phyloP scores from a whole-genome alignment of 1,139 yeast genomes.

The Candida mesenterica region DNA sequence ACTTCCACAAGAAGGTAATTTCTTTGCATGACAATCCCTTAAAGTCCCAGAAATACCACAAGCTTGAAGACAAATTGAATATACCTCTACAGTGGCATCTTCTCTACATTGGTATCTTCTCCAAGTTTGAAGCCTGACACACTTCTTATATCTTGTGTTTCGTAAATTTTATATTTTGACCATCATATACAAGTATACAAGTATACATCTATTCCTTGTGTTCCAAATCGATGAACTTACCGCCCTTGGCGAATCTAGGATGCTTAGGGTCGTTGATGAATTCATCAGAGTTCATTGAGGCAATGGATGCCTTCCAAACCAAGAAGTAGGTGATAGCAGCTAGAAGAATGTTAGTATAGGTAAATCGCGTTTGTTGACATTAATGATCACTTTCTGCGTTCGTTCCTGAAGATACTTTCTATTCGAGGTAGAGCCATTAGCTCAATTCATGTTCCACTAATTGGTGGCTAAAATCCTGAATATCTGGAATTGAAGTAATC shows the following conservation, averaged over 20 bases:
- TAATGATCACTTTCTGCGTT: not conserved
- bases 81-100: too few species aligned
- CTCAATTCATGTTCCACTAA: too few species aligned
- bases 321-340: conserved; percentile 46
- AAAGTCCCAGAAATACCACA: too few species aligned
- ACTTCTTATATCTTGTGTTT: too few species aligned
- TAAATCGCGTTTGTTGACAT: not conserved
- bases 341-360: conserved; percentile 21
- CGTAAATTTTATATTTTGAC: not conserved
- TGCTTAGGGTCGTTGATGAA: conserved; percentile 55
- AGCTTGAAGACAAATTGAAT: too few species aligned
- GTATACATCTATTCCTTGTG: conserved; percentile 25
- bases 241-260: conserved; percentile 52
- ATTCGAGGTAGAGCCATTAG: not conserved
- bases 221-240: conserved; percentile 50
- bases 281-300: conserved; percentile 48
- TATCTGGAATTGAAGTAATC: too few species aligned
- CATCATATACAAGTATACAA: not conserved
- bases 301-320: conserved; percentile 42
- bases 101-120: too few species aligned
- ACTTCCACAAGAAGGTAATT: too few species aligned
- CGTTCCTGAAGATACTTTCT: not conserved
- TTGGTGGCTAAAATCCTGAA: too few species aligned
- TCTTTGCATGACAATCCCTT: too few species aligned
- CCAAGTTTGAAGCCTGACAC: too few species aligned